These are phyloP conservation scores for Boletus barrowsii DNA, from an alignment of 768 basidiomycete species.

Conservation along the genomic window DNA sequence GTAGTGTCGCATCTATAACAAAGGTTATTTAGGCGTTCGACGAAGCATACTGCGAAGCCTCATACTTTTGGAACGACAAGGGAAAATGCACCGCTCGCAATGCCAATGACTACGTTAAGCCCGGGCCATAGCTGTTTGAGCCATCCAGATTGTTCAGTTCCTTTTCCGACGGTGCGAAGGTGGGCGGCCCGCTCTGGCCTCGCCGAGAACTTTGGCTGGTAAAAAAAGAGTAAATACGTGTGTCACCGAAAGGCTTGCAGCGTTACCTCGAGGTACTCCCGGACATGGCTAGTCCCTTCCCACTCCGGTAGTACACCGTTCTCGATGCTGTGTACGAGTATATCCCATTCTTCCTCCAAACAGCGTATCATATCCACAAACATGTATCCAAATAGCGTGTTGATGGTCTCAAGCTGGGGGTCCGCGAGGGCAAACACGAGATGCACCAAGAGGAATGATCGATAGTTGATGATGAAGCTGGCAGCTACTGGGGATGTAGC, in stretches of 20 bases:
- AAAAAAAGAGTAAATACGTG: background rate
- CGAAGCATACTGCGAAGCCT: background rate
- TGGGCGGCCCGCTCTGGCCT: constrained; percentile 14
- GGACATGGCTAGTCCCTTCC: constrained; percentile 16
- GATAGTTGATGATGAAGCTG: constrained; percentile 18
- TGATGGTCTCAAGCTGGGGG: constrained; percentile 13
- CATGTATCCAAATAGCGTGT: constrained; percentile 12
- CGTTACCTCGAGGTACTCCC: constrained; percentile 16
- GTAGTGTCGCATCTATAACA: constrained; percentile 10
- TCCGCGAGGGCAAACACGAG: constrained; percentile 22
- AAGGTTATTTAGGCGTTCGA: background rate
- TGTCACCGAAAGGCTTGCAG: no score
- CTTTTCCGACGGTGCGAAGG: constrained; percentile 15
- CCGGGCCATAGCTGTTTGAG: constrained; percentile 11
- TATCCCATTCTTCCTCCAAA: constrained; percentile 23
- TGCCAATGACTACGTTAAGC: constrained; percentile 15
- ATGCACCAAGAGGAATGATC: constrained; percentile 21
- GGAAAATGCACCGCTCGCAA: constrained; percentile 18
- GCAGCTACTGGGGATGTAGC: constrained; percentile 18
- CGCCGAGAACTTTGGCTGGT: constrained; percentile 12
- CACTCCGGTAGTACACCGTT: constrained; percentile 16
- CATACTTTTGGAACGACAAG: constrained; percentile 13
- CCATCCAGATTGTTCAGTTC: constrained; percentile 15
- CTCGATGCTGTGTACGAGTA: constrained; percentile 10
- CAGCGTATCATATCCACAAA: constrained; percentile 22